A percentile compares a stretch with the other conserved stretches of the same genome.
phyloP scores from a whole-genome alignment of 805 yeast genomes.

The Metahyphopichia silvanorum region DNA sequence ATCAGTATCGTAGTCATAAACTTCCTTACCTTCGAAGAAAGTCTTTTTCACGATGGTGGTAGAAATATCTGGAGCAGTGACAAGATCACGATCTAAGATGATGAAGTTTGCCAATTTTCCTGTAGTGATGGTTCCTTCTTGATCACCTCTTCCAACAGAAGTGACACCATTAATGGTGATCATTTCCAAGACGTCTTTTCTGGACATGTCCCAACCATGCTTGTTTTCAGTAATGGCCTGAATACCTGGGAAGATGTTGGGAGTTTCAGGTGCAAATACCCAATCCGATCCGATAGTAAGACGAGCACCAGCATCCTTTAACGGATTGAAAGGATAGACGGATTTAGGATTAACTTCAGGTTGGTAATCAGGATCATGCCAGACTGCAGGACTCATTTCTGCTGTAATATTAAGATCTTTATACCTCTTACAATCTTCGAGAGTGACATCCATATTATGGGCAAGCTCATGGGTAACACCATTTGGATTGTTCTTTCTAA shows the following conservation, averaged over 20 bases:
- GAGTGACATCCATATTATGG: slow-evolving; percentile 21
- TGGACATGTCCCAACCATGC: slow-evolving; percentile 20
- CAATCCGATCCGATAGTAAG: slow-evolving; percentile 22
- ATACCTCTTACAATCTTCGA: slow-evolving; percentile 15
- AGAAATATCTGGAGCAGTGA: slow-evolving; percentile 12
- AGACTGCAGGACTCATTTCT: slow-evolving; percentile 22
- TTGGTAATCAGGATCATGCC: slow-evolving; percentile 21
- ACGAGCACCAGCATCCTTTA: slow-evolving; percentile 18
- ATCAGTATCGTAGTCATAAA: slow-evolving; percentile 19
- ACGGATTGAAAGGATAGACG: slow-evolving; percentile 19
- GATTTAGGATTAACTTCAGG: slow-evolving; percentile 19
- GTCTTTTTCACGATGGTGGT: slow-evolving; percentile 17
- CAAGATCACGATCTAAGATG: slow-evolving; percentile 15
- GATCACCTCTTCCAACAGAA: slow-evolving; percentile 14
- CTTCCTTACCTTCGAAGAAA: slow-evolving; percentile 18
- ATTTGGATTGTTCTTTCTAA: slow-evolving; percentile 15
- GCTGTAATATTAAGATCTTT: slow-evolving; percentile 17
- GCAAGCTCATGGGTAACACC: slow-evolving; percentile 21
- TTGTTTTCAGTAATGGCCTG: slow-evolving; percentile 20
- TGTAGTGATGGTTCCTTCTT: slow-evolving; percentile 16
- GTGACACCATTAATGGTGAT: slow-evolving; percentile 19
- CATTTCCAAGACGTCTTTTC: slow-evolving; percentile 16
- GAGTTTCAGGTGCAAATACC: slow-evolving; percentile 23
- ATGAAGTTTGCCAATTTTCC: slow-evolving; percentile 21
- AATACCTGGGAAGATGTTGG: slow-evolving; percentile 20